Conservation (phyloP, 768 basidiomycete genomes). For the Podaxis sp. region DNA sequence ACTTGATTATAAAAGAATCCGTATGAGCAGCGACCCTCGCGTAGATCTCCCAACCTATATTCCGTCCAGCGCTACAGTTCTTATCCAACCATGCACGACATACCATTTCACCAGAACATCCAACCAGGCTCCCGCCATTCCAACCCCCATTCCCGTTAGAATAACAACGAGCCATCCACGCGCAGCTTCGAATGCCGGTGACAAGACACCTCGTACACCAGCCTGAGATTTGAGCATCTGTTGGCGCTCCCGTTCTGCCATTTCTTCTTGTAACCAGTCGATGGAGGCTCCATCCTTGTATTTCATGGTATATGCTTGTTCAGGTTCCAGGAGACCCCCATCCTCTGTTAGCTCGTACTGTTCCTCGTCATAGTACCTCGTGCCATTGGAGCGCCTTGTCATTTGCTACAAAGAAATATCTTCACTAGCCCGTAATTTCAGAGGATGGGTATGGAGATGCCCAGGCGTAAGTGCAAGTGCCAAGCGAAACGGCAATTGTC, state of each 20-base stretch:
- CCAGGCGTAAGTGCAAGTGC: not conserved
- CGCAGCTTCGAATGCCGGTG: constrained; percentile 55
- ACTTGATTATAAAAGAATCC: constrained; percentile 75
- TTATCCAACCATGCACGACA: constrained; percentile 18
- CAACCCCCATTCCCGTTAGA: constrained; percentile 64
- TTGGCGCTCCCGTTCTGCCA: constrained; percentile 56
- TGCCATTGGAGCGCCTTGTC: not conserved
- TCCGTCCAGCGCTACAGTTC: constrained; percentile 2
- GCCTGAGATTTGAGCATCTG: constrained; percentile 47
- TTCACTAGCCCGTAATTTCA: not conserved
- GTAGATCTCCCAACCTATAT: constrained; percentile 64
- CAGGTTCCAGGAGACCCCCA: constrained; percentile 33
- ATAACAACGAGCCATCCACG: constrained; percentile 71
- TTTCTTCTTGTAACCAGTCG: constrained; percentile 70
- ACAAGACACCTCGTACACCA: constrained; percentile 56
- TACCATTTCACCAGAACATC: constrained; percentile 77
- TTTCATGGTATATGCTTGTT: constrained; percentile 30
- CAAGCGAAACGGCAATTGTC: constrained; percentile 3
- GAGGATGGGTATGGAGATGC: not conserved
- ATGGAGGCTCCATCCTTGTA: constrained; percentile 65
- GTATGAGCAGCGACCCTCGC: constrained; percentile 66
- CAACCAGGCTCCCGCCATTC: constrained; percentile 67
- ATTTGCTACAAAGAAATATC: not conserved
- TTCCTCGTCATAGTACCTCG: constrained; percentile 22
- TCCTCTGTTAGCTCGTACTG: constrained; percentile 47